These are phyloP conservation scores for Salix dunnii DNA, from an alignment of 345 rosid species.

Conservation along the genomic window DNA sequence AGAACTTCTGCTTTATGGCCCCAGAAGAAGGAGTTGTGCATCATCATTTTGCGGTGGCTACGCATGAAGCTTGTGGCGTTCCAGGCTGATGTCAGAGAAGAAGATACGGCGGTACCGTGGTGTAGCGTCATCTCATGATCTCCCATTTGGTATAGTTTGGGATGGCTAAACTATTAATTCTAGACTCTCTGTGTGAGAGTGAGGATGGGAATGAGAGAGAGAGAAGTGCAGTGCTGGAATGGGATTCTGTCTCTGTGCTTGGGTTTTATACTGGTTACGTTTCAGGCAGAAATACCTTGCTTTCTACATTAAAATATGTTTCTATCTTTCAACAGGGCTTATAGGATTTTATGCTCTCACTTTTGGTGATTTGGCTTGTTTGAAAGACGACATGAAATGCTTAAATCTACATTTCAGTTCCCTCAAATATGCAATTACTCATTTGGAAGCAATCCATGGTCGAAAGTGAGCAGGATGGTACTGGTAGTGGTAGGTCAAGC, in stretches of 20 bases:
- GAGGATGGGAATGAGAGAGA: too few species aligned
- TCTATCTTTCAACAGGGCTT: too few species aligned
- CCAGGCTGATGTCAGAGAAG: conserved; percentile 16
- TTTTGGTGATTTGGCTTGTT: not conserved
- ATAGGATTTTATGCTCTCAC: not conserved
- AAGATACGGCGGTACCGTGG: not conserved
- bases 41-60: conserved; percentile 11
- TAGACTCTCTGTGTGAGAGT: not conserved
- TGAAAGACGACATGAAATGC: too few species aligned
- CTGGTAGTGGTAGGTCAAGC: conserved; percentile 5
- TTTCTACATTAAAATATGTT: too few species aligned
- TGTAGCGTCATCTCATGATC: not conserved
- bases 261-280: too few species aligned
- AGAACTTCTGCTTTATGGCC: conserved; percentile 56
- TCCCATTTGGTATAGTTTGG: not conserved
- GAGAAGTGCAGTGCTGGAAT: not conserved
- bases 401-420: too few species aligned
- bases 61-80: conserved; percentile 16
- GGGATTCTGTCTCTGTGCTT: too few species aligned
- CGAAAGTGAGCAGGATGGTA: not conserved
- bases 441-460: conserved; percentile 16
- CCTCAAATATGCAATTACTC: conserved; percentile 19
- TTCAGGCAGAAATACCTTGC: too few species aligned
- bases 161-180: not conserved
- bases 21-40: conserved; percentile 50